Evolutionary conservation across 768 basidiomycete species (phyloP).

Genomic region (Termitomyces sp.): DNA sequence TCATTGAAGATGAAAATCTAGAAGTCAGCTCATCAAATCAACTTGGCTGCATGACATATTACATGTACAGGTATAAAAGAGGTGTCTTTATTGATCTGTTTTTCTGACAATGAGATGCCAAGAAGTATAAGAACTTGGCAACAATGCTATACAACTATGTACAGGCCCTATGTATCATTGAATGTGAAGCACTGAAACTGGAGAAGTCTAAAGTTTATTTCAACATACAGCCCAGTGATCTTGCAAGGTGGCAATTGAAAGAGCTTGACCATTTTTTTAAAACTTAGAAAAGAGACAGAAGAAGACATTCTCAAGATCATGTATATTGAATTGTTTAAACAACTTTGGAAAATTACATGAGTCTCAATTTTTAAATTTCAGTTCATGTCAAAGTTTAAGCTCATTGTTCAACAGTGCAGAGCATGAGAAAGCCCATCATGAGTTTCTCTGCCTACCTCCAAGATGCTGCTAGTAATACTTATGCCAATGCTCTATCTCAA

Average conservation of each 20-base stretch:
- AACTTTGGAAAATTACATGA: too few relatives aligned
- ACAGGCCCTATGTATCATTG: neutral
- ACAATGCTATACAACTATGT: neutral
- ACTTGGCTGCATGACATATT: neutral
- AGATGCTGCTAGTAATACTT: neutral
- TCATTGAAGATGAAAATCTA: too few relatives aligned
- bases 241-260: too few relatives aligned
- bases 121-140: neutral
- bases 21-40: neutral
- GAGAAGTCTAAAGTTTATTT: neutral
- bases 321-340: too few relatives aligned
- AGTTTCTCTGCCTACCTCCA: neutral
- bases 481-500: neutral
- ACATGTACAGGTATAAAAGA: neutral
- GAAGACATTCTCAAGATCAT: too few relatives aligned
- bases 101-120: neutral
- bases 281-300: too few relatives aligned
- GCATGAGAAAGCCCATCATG: neutral
- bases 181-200: neutral
- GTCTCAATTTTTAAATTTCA: neutral
- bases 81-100: neutral
- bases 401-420: neutral
- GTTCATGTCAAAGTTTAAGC: neutral
- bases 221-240: neutral
- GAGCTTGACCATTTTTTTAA: too few relatives aligned